Evolutionary conservation across 2,329 filamentous ascomycete genomes (phyloP), one percentile per base, ranked within the genome.

Genomic region (Graphilbum fragrans): DNA sequence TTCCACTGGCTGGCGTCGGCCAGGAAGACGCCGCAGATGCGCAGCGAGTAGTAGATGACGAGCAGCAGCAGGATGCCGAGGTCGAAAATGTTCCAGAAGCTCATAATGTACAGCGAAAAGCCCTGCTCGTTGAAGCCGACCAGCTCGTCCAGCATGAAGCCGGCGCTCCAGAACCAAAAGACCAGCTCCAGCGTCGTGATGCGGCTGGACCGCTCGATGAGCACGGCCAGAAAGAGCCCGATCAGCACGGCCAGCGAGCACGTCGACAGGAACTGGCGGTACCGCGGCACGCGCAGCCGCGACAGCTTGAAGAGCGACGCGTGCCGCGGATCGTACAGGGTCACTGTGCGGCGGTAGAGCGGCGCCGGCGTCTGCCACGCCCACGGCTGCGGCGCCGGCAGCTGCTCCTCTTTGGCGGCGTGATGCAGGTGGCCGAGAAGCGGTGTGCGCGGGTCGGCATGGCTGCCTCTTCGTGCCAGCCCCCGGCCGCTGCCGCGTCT

Each of bases 111-210:
- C 23, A 96, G 74, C 31, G 87, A 88, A 58, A 95, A 95, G 3
- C 90, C 90, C 61, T 95, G 87, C 59, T 96, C 90, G 50, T 88
- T 94, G 67, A 95, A 95, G 11, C 88, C 88, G 17, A 95, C 87
- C 19, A 96, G 74, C 61, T 95, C 90, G 54, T 95, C 90, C 25
- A 95, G 75, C 86, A 95, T 94, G 60, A 93, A 95, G 1, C 90
- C 90, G 21, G 86, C 86, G 55, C 86, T 94, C 88, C 90, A 96
- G 59, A 95, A 86, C 90, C 90, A 96, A 61, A 96, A 95, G 12
- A 94, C 59, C 16, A 95, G 67, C 58, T 96, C 90, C 10, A 95
- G 65, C 0, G 75, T 74, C 1, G 86, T 94, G 53, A 96, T 94
- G 40, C 80, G 72, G 41, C 80, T 72, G 3, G 86, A 90, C 45